Evolutionary conservation across 1,284 basidiomycete genomes (phyloP), one percentile per base, ranked within the genome.

Genomic region (Papiliotrema fonsecae): DNA sequence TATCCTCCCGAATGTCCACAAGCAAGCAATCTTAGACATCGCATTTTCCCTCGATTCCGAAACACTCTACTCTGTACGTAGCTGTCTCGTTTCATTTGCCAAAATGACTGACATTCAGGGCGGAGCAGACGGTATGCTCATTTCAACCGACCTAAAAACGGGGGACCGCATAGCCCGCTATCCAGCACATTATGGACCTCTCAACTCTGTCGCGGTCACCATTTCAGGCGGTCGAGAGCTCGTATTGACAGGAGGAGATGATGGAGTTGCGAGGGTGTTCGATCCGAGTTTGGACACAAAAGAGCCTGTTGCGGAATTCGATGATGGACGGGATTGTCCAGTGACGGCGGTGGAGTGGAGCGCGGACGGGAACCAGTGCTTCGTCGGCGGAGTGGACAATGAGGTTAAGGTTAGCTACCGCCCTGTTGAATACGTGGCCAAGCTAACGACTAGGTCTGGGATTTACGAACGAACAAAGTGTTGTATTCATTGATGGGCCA

Each of bases 321-420:
- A 90, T 56, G 67, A 94, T 40, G 87, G 87, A 2, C 87, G 65
- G 35, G 70, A 72, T 52, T 70, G 87, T 63, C 91, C 92, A 0
- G 86, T 89, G 25, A 96, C 91, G n/a, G 80, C 86, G 0, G 90
- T 94, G 0, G 87, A 86, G 64, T 96, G 89, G 90, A 86, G 87
- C 60, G 82, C 81, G 34, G 91, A 96, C 64, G 92, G 88, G 0
- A 80, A 86, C 55, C 86, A 82, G 55, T 78, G 92, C 49, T 96
- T 88, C 59, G 82, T 88, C n/a, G 89, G 85, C 9, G 90, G 87
- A 6, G 72, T 97, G 60, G 92, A 96, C 73, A 97, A 97, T 60
- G 88, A 89, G 69, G 85, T 96, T 55, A 89, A 94, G 69, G 91
- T 91, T 67, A 56, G 85, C 78, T 19, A 19, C 16, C n/a, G n/a